A percentile compares a stretch with the other conserved stretches of the same genome.
phyloP scores from a whole-genome alignment of 371 early-diverging fungal species.

The Apophysomyces variabilis region DNA sequence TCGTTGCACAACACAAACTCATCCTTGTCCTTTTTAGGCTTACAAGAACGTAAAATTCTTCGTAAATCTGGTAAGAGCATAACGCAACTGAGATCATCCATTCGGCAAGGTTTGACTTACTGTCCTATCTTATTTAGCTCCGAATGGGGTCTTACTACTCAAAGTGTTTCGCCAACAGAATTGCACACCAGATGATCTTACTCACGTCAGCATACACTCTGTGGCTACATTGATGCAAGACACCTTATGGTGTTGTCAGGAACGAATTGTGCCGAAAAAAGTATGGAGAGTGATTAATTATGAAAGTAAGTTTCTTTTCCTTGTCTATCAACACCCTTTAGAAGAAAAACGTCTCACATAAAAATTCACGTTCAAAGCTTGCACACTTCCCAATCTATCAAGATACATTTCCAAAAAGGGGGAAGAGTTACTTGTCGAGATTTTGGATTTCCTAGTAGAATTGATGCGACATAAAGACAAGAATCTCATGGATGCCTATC shows the following conservation, averaged over 20 bases:
- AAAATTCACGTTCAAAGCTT: conserved; percentile 26
- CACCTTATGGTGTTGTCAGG: conserved; percentile 46
- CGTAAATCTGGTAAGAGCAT: conserved; percentile 41
- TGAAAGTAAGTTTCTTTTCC: conserved; percentile 35
- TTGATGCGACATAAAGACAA: conserved; percentile 44
- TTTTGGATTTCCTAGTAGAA: conserved; percentile 48
- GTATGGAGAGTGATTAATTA: conserved; percentile 52
- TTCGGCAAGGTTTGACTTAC: neutral
- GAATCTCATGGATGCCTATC: conserved; percentile 47
- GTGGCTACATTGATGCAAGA: conserved; percentile 58
- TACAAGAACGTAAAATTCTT: conserved; percentile 49
- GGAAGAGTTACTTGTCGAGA: conserved; percentile 38
- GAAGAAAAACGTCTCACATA: neutral
- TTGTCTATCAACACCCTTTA: too few relatives aligned
- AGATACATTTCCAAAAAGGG: conserved; percentile 29
- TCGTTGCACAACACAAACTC: conserved; percentile 2
- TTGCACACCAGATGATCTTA: conserved; percentile 39
- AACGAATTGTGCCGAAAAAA: conserved; percentile 49
- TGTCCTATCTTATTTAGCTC: conserved; percentile 22
- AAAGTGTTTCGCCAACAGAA: conserved; percentile 45
- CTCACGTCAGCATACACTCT: conserved; percentile 43
- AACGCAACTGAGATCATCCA: neutral
- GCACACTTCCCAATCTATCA: conserved; percentile 43
- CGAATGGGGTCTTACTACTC: conserved; percentile 41
- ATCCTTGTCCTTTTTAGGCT: conserved; percentile 25